These are phyloP conservation scores for Allomyces javanicus DNA, from an alignment of 192 early-diverging fungal genomes.

Conservation along the genomic window DNA sequence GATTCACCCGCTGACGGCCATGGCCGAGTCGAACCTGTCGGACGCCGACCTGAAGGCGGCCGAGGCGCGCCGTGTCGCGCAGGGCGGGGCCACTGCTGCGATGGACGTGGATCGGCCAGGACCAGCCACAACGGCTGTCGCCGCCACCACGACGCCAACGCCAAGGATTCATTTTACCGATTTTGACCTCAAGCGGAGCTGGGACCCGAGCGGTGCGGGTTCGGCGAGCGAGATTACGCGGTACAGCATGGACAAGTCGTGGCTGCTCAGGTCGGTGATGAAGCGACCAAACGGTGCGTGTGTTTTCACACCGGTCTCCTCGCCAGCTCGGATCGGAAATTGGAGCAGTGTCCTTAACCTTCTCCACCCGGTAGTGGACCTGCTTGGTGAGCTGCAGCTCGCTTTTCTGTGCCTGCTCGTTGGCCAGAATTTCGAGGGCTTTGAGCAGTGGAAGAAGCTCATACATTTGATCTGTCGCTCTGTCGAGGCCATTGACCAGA, in stretches of 20 bases:
- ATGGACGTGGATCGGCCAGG: too few relatives aligned
- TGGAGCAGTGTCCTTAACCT: neutral
- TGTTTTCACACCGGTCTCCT: neutral
- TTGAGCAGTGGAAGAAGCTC: slow-evolving; percentile 71
- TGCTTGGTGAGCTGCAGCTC: slow-evolving; percentile 69
- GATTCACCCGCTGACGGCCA: slow-evolving; percentile 24
- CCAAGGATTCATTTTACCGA: slow-evolving; percentile 29
- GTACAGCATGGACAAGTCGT: slow-evolving; percentile 79
- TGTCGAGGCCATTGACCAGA: slow-evolving; percentile 30
- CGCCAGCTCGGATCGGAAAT: neutral
- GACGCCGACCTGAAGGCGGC: slow-evolving; percentile 3
- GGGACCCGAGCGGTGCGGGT: slow-evolving; percentile 35
- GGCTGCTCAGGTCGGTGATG: slow-evolving; percentile 43
- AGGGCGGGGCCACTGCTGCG: too few relatives aligned
- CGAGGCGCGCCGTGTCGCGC: too few relatives aligned
- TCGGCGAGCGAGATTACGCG: slow-evolving; percentile 40
- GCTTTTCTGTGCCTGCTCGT: slow-evolving; percentile 58
- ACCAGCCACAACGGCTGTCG: too few relatives aligned
- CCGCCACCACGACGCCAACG: too few relatives aligned
- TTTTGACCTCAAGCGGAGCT: slow-evolving; percentile 66
- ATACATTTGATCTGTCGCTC: slow-evolving; percentile 48
- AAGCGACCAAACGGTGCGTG: slow-evolving; percentile 16
- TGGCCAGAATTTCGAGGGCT: slow-evolving; percentile 62
- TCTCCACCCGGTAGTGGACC: slow-evolving; percentile 7
- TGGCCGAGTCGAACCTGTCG: slow-evolving; percentile 37